Base-by-base conservation (phyloP, 257 asterid genomes). In the Osmanthus fragrans region DNA sequence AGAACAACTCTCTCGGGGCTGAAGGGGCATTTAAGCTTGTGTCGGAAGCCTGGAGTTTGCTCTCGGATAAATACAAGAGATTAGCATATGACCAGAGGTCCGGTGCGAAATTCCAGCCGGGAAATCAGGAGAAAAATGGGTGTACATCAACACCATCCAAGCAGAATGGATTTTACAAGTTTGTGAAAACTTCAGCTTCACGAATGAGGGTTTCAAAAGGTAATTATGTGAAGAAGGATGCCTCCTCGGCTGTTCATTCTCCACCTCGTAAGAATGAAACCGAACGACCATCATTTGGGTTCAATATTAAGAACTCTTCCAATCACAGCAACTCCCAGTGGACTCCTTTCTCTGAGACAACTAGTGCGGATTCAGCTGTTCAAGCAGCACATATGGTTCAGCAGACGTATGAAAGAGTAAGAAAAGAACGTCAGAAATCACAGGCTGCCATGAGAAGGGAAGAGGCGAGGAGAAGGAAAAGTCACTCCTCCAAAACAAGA, bases 21-120 rank as follows among this genome's bases (percentile, higher is more conserved):
- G 96, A 92, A 82, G 92, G 96, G 6, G 97, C 97, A 1, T 92
- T 92, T 82, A 86, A 90, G 18, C 80, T 86, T 34, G 82, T 92
- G 74, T 87, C 95, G 4, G 94, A 92, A 83, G 96, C 97, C 11
- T 92, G 97, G 97, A 87, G 88, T 81, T 65, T 90, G 72, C 83
- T 92, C 64, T 90, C 96, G 0, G 97, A 92, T 72, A 92, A 83
- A 78, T 72, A 82, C 56, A 87, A 75, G 84, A 88, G 78, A 84
- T 40, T 45, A 42, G 89, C 87, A 18, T 92, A 87, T 70, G 97
- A 92, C 76, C 82, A 71, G 74, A 85, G 82, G 81, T 80, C 71
- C 54, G 82, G 83, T 60, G 72, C 69, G 21, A 71, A 19, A 5
- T 80, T 66, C 78, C 84, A 80, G 82, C 82, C 71, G 73, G 84